Conservation (phyloP, 164 flowering plant genomes). For the Cinnamomum micranthum region DNA sequence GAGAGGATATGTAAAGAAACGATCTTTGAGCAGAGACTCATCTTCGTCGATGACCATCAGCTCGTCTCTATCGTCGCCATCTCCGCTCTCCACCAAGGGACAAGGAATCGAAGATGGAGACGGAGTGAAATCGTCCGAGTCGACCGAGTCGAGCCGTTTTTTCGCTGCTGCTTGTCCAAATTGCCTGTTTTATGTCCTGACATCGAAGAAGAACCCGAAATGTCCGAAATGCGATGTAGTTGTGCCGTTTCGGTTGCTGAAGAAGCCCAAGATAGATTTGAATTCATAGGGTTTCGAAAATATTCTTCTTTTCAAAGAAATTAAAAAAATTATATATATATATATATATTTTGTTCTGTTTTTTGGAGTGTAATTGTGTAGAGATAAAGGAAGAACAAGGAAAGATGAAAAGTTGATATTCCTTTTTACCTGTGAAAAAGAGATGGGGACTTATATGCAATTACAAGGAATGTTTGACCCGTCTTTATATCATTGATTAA, state of each 20-base stretch:
- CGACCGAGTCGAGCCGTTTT: conserved; percentile 5
- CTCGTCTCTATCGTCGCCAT: conserved; percentile 15
- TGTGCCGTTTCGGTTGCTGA: conserved; percentile 42
- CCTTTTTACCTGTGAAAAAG: too few species aligned
- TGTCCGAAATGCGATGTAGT: conserved; percentile 60
- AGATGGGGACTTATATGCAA: too few species aligned
- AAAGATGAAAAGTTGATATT: too few species aligned
- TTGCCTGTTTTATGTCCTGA: conserved; percentile 68
- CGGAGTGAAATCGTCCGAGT: neutral
- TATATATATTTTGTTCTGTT: too few species aligned
- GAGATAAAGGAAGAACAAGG: too few species aligned
- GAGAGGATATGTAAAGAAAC: conserved; percentile 32
- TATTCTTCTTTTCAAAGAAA: too few species aligned
- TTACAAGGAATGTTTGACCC: too few species aligned
- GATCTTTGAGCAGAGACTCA: conserved; percentile 19
- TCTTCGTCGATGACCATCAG: conserved; percentile 17
- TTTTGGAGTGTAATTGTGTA: too few species aligned
- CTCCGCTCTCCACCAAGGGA: conserved; percentile 15
- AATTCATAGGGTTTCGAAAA: conserved; percentile 19
- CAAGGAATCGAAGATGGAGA: conserved; percentile 22
- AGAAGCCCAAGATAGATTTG: conserved; percentile 72
- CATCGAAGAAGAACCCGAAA: conserved; percentile 48
- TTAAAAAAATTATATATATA: too few species aligned
- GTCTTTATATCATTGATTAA: too few species aligned
- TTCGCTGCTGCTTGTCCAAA: conserved; percentile 69